phyloP scores from a whole-genome alignment of 2,329 filamentous ascomycete genomes.

The Apiospora sp. region DNA sequence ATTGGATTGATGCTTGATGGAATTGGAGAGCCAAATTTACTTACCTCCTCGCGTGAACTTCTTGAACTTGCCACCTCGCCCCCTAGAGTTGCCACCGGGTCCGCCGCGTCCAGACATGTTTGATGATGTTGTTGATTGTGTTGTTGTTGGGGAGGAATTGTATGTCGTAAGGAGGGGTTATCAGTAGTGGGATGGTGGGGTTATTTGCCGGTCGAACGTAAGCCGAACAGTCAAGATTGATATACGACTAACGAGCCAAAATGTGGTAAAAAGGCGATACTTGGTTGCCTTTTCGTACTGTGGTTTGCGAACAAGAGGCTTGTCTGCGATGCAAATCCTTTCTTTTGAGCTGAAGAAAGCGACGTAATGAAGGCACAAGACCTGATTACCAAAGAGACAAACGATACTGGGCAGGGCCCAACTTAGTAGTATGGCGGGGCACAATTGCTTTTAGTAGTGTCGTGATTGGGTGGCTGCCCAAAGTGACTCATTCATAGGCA shows the following conservation, averaged over 20 bases:
- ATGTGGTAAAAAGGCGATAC: conserved; percentile 23
- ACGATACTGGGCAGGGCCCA: background rate
- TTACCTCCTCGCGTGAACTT: conserved; percentile 92
- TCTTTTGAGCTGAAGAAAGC: background rate
- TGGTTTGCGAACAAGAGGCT: background rate
- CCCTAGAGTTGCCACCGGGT: conserved; percentile 66
- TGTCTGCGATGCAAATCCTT: conserved; percentile 6
- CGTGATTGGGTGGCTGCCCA: conserved; percentile 15
- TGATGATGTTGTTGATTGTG: conserved; percentile 12
- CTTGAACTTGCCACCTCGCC: conserved; percentile 91
- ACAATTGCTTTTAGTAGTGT: conserved; percentile 11
- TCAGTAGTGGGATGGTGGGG: conserved; percentile 31
- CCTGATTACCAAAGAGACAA: background rate
- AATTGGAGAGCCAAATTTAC: background rate
- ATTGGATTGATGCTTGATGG: too few species aligned
- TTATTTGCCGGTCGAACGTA: conserved; percentile 27
- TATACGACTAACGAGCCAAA: conserved; percentile 5
- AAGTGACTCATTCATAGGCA: conserved; percentile 10
- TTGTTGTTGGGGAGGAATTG: conserved; percentile 19
- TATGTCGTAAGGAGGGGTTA: conserved; percentile 25
- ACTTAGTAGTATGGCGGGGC: background rate
- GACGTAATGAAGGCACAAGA: conserved; percentile 12
- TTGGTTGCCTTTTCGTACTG: conserved; percentile 1
- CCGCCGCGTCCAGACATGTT: conserved; percentile 52
- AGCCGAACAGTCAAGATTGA: background rate